These are phyloP conservation scores for Raffaelea arxii DNA, from an alignment of 2,329 filamentous ascomycete genomes.

Conservation along the genomic window DNA sequence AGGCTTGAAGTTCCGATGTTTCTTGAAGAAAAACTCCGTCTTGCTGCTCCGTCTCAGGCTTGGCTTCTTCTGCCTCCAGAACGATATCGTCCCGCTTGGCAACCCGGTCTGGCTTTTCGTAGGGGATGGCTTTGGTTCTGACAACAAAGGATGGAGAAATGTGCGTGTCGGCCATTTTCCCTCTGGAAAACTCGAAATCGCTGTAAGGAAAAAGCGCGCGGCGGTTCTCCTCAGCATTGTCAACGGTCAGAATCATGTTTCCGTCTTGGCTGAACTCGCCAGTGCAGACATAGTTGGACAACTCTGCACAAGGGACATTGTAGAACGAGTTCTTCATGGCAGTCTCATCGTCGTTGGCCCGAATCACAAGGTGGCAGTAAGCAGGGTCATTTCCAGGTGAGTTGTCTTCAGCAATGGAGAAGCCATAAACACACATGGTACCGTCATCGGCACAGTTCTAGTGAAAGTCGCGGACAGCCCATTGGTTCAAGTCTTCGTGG, in stretches of 20 bases:
- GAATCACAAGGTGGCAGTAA: conserved; percentile 9
- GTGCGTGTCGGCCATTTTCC: conserved; percentile 1
- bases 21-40: no score
- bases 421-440: conserved; percentile 11
- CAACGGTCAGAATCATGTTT: conserved; percentile 15
- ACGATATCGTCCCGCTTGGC: no score
- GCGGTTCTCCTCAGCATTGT: conserved; percentile 7
- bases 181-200: conserved; percentile 9
- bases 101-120: no score
- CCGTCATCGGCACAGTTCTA: conserved; percentile 11
- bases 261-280: conserved; percentile 13
- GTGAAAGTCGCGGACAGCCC: conserved; percentile 10
- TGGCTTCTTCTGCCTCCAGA: no score
- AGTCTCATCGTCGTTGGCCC: background rate
- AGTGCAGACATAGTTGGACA: conserved; percentile 10
- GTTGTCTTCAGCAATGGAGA: conserved; percentile 8
- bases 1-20: no score
- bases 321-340: conserved; percentile 6
- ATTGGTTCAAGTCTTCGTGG: conserved; percentile 2
- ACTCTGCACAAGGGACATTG: conserved; percentile 9
- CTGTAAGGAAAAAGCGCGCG: conserved; percentile 16
- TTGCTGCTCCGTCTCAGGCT: no score
- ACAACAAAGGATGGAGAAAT: conserved; percentile 6
- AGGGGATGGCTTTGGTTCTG: background rate
- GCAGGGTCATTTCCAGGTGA: background rate